phyloP scores from a whole-genome alignment of 345 rosid species.

The Trapa bicornis region DNA sequence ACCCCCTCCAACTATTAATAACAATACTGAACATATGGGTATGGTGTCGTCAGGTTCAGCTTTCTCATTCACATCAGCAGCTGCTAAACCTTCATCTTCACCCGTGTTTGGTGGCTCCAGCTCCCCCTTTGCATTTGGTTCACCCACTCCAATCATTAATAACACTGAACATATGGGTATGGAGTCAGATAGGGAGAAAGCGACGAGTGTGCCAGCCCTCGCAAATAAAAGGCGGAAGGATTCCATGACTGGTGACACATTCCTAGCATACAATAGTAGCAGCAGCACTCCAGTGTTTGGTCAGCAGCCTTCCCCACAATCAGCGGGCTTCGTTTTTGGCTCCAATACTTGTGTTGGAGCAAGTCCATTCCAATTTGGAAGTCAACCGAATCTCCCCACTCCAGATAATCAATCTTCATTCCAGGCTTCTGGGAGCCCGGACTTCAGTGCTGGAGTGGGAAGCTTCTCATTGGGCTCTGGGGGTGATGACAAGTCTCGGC shows the following conservation, averaged over 20 bases:
- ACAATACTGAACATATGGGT: constrained; percentile 59
- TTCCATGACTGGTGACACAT: constrained; percentile 94
- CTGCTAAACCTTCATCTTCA: too few relatives aligned
- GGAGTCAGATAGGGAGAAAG: too few relatives aligned
- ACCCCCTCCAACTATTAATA: constrained; percentile 15
- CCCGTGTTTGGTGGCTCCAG: too few relatives aligned
- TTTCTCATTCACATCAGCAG: too few relatives aligned
- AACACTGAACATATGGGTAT: too few relatives aligned
- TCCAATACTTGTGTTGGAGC: background rate
- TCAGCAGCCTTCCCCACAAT: constrained; percentile 31
- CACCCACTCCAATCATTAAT: too few relatives aligned
- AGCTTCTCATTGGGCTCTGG: constrained; percentile 74
- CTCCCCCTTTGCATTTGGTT: too few relatives aligned
- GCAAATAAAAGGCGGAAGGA: constrained; percentile 21
- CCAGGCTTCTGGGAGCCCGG: constrained; percentile 51
- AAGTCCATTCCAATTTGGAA: constrained; percentile 46
- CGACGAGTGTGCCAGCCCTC: too few relatives aligned
- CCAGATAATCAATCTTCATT: constrained; percentile 45
- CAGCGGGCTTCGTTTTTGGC: constrained; percentile 14
- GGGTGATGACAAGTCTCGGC: constrained; percentile 54
- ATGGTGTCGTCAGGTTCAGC: constrained; percentile 21
- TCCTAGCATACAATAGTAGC: constrained; percentile 28
- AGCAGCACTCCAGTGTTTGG: constrained; percentile 32
- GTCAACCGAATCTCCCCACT: constrained; percentile 31
- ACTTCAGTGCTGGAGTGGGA: constrained; percentile 57